These are phyloP conservation scores for Sordariomycetes sp. DNA, from an alignment of 2,329 filamentous ascomycete genomes.

Conservation along the genomic window DNA sequence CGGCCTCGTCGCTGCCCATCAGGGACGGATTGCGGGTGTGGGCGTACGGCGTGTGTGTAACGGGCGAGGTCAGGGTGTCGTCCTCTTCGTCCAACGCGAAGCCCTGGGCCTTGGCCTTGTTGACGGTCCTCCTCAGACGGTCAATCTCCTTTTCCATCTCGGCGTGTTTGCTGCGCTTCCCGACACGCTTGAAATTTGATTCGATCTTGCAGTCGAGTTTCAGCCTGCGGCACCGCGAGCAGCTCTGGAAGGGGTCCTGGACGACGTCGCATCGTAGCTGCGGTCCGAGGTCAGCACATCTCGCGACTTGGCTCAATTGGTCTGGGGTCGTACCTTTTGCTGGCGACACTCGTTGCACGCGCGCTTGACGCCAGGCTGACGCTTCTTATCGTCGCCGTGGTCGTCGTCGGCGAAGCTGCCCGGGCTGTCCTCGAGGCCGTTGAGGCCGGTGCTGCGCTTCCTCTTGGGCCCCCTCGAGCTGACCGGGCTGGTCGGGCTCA, in stretches of 20 bases:
- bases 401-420: slow-evolving; percentile 41
- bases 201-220: slow-evolving; percentile 81
- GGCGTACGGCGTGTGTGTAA: slow-evolving; percentile 41
- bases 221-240: slow-evolving; percentile 68
- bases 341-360: slow-evolving; percentile 81
- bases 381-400: slow-evolving; percentile 50
- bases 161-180: slow-evolving; percentile 74
- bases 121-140: slow-evolving; percentile 51
- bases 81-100: slow-evolving; percentile 45
- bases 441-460: slow-evolving; percentile 46
- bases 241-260: slow-evolving; percentile 70
- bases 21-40: slow-evolving; percentile 54
- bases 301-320: slow-evolving; percentile 4
- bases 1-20: slow-evolving; percentile 61
- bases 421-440: slow-evolving; percentile 49
- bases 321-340: slow-evolving; percentile 54
- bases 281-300: slow-evolving; percentile 6
- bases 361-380: slow-evolving; percentile 63
- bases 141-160: slow-evolving; percentile 83
- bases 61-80: slow-evolving; percentile 49
- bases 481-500: slow-evolving; percentile 47
- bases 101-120: slow-evolving; percentile 50
- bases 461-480: slow-evolving; percentile 47
- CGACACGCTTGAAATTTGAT: slow-evolving; percentile 77
- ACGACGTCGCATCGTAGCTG: slow-evolving; percentile 77